A percentile compares a stretch with the other conserved stretches of the same genome.
Evolutionary conservation across 768 basidiomycete species (phyloP).

Genomic region (Cantharellus anzutake): DNA sequence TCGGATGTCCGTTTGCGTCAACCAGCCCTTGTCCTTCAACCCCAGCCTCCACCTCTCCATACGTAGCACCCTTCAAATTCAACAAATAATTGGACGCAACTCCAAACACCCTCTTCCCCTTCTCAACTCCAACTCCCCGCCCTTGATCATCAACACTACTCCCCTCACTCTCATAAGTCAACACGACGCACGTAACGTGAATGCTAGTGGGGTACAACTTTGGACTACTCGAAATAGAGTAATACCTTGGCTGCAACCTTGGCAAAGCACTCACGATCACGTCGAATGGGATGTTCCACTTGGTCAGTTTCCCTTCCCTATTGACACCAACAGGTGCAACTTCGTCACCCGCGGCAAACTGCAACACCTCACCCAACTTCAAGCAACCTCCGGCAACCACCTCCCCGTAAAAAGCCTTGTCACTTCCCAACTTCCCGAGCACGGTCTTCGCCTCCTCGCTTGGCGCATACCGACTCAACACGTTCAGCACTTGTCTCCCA

Average conservation of each 20-base stretch:
- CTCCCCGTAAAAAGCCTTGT: slow-evolving; percentile 75
- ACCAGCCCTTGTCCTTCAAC: slow-evolving; percentile 15
- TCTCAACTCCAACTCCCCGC: slow-evolving; percentile 20
- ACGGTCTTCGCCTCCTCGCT: slow-evolving; percentile 52
- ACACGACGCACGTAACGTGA: slow-evolving; percentile 88
- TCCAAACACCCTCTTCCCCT: slow-evolving; percentile 64
- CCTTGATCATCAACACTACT: background rate
- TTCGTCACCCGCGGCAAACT: slow-evolving; percentile 73
- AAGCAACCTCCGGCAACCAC: slow-evolving; percentile 66
- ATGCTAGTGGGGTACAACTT: slow-evolving; percentile 79
- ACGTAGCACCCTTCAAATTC: slow-evolving; percentile 67
- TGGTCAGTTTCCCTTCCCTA: slow-evolving; percentile 42
- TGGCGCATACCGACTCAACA: slow-evolving; percentile 77
- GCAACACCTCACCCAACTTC: slow-evolving; percentile 84
- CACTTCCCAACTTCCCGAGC: slow-evolving; percentile 56
- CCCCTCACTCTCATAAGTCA: slow-evolving; percentile 40
- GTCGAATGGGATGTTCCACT: slow-evolving; percentile 91
- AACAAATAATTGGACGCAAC: slow-evolving; percentile 90
- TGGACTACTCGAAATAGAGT: slow-evolving; percentile 95
- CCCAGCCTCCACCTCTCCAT: slow-evolving; percentile 27
- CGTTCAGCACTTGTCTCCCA: slow-evolving; percentile 82
- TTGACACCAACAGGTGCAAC: slow-evolving; percentile 33
- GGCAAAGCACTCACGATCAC: slow-evolving; percentile 85
- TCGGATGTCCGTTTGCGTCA: slow-evolving; percentile 26
- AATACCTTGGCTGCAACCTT: slow-evolving; percentile 92